Evolutionary conservation across 2,329 filamentous ascomycete genomes (phyloP), one percentile per base, ranked within the genome.

Genomic region (Monosporascus sp.): DNA sequence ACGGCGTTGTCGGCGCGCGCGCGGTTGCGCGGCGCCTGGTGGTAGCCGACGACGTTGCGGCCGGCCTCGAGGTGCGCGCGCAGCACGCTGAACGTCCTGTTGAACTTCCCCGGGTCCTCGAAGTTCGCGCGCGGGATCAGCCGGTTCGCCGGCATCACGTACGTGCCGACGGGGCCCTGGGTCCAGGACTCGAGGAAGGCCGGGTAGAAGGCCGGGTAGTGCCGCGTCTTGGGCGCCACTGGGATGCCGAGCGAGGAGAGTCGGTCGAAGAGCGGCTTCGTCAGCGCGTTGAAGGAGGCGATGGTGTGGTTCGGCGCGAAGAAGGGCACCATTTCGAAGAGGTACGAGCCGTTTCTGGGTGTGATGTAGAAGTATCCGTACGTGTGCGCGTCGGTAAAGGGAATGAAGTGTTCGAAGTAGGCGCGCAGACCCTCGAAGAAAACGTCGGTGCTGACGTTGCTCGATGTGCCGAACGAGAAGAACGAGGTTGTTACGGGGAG

Each of bases 61-160:
- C 60, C 63, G 38, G 55, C 61, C 45, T 61, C 63, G 31, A 64
- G 56, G 65, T 67, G 18, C 18, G 24, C n/a, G 56, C 58, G 24
- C 56, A 70, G 64, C 43, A 58, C 60, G 50, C 58, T 59, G 48
- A 63, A 59, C 6, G 58, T 62, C n/a, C 55, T 52, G 20, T 58
- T 55, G 55, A 62, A n/a, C 67, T 63, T 14, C 65, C 60, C 53
- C 63, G 64, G 60, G 70, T 64, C 59, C 11, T 54, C 58, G 55
- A 63, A 72, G 55, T 69, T 70, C 24, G 60, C 58, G 26, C 65
- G 62, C 2, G 73, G 72, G 31, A 74, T 66, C 7, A 75, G 64
- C 11, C 72, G 68, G n/a, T 65, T 71, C 6, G 63, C 71, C 2
- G 65, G 62, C 28, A 58, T 58, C 38, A 57, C 59, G 54, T 63